Base-by-base conservation (phyloP, 2,329 filamentous ascomycete genomes). In the Xylaria sp. region DNA sequence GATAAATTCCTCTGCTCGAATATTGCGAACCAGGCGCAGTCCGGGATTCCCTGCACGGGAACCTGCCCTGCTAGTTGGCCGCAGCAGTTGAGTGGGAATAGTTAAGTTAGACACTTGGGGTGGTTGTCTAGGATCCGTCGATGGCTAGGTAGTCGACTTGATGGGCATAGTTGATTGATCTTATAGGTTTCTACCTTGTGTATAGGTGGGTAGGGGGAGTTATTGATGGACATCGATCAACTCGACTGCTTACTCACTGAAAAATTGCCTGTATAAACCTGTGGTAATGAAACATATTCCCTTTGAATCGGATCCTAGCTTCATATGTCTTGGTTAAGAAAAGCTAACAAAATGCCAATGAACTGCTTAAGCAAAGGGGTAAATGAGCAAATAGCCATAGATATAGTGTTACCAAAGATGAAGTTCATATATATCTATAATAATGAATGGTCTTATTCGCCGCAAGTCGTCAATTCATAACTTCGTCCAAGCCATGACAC, bases 1-100 rank as follows among this genome's bases (percentile, higher is more conserved):
- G 75, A 78, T 25, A 82, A 83, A 73, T 78, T 80, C 48, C 77
- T 83, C 63, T 84, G 82, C 71, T 81, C 80, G 2, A 82, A 83
- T 52, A 81, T 83, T 59, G 65, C 75, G 64, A 78, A 78, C 69
- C 78, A 81, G 72, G 75, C 74, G 25, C 64, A 46, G 13, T 76
- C 75, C 41, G 79, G 80, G 3, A 72, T 80, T 70, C 68, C 72
- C 41, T 82, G 79, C 71, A 80, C 78, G 46, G 78, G 78, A 34
- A 78, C 77, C 2, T 81, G 79, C 63, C 80, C 78, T 3, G 78
- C 75, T 5, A 76, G 75, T 48, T 79, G 77, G 77, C 79, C 79
- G 45, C 80, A 81, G 76, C 79, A 81, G 75, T 56, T 81, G 69
- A 75, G 57, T 34, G 80, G 79, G 15, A 68, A 70, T 77, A 28